phyloP scores from a whole-genome alignment of 2,329 filamentous ascomycete genomes.

The Botrytis medusae region DNA sequence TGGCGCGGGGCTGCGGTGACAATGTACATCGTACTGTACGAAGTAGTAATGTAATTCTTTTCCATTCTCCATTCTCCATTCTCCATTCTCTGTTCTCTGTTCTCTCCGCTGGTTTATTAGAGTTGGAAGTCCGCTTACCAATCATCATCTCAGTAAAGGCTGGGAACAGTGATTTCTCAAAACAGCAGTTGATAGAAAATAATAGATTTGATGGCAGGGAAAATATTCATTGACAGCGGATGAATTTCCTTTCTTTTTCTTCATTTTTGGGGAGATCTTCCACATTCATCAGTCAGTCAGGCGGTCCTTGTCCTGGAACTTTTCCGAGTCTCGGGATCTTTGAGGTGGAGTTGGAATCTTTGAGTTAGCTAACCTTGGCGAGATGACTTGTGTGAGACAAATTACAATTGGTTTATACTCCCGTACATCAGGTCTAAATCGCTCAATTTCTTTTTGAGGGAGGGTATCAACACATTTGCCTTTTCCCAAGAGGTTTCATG shows the following conservation, averaged over 20 bases:
- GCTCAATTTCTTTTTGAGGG: background rate
- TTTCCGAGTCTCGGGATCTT: slow-evolving; percentile 11
- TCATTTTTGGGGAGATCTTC: background rate
- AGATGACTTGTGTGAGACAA: slow-evolving; percentile 14
- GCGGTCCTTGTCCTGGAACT: slow-evolving; percentile 6
- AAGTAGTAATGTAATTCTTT: background rate
- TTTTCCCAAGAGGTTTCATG: background rate
- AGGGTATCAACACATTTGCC: background rate
- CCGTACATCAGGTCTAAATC: background rate
- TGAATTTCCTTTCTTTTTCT: background rate
- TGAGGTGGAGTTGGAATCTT: slow-evolving; percentile 1
- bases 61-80: background rate
- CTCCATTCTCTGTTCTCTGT: background rate
- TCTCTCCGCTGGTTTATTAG: background rate
- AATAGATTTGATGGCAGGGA: background rate
- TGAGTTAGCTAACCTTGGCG: slow-evolving; percentile 14
- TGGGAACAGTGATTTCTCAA: background rate
- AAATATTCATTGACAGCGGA: background rate
- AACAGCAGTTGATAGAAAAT: background rate
- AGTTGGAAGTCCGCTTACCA: background rate
- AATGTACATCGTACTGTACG: background rate
- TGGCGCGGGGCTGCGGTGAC: background rate
- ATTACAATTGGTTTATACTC: background rate
- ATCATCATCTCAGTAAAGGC: background rate
- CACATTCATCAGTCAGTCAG: slow-evolving; percentile 1